A percentile compares a stretch with the other conserved stretches of the same genome.
phyloP scores from a whole-genome alignment of 768 basidiomycete species.

The Cantharellus anzutake region DNA sequence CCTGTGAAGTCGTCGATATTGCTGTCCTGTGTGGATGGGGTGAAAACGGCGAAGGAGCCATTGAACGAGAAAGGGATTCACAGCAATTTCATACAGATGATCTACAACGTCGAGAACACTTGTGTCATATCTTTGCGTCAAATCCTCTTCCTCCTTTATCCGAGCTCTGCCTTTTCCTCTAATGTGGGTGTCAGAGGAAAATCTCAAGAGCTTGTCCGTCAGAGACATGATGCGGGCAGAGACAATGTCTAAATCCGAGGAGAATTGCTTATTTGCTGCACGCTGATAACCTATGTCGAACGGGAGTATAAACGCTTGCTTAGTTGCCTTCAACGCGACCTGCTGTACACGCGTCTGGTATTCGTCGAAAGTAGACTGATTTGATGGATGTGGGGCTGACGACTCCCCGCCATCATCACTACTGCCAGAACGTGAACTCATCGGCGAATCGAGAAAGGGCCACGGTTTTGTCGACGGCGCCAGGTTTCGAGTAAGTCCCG shows the following conservation, averaged over 20 bases:
- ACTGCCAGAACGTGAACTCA: too few relatives aligned
- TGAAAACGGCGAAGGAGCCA: neutral
- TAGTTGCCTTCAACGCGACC: slow-evolving; percentile 42
- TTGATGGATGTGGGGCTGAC: neutral
- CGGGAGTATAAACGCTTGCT: slow-evolving; percentile 3
- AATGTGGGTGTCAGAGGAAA: slow-evolving; percentile 20
- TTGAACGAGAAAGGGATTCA: slow-evolving; percentile 19
- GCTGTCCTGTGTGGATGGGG: slow-evolving; percentile 39
- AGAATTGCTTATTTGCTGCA: slow-evolving; percentile 57
- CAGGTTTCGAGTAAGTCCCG: neutral
- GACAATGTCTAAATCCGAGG: slow-evolving; percentile 47
- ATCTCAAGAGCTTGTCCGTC: slow-evolving; percentile 40
- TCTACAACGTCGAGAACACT: slow-evolving; percentile 74
- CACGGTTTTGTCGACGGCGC: neutral
- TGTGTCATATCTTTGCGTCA: slow-evolving; percentile 64
- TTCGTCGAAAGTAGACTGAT: slow-evolving; percentile 22
- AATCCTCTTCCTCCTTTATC: slow-evolving; percentile 56
- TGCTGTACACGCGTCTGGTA: slow-evolving; percentile 41
- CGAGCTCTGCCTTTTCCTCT: slow-evolving; percentile 35
- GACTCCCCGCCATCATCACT: neutral
- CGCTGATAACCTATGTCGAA: slow-evolving; percentile 57
- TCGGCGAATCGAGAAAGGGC: too few relatives aligned
- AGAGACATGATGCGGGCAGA: slow-evolving; percentile 46
- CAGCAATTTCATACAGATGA: slow-evolving; percentile 64
- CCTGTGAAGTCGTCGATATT: slow-evolving; percentile 66